Conservation (phyloP, 441 rosid species). For the Euphorbia schlechtendalii region DNA sequence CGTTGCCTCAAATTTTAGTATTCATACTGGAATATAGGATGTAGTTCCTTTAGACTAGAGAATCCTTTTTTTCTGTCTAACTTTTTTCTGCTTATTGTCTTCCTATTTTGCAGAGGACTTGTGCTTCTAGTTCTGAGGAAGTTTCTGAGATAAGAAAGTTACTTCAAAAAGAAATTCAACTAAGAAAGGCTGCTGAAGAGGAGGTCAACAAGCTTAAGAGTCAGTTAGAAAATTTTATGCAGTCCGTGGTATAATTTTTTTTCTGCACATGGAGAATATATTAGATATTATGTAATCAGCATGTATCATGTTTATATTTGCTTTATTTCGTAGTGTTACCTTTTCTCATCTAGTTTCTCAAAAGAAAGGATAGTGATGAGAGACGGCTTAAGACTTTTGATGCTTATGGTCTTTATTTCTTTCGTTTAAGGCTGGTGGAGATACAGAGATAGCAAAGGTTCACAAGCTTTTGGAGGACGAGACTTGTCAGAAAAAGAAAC, state of each 20-base stretch:
- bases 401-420: slow-evolving; percentile 24
- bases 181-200: slow-evolving; percentile 76
- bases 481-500: slow-evolving; percentile 64
- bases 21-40: neutral
- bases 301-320: slow-evolving; percentile 11
- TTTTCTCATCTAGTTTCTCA: neutral
- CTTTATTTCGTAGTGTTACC: neutral
- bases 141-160: slow-evolving; percentile 48
- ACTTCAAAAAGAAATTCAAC: slow-evolving; percentile 66
- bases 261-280: neutral
- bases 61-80: neutral
- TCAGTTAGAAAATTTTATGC: slow-evolving; percentile 47
- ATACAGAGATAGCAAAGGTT: slow-evolving; percentile 61
- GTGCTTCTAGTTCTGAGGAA: slow-evolving; percentile 42
- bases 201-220: slow-evolving; percentile 60
- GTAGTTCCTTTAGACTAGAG: neutral
- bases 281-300: neutral
- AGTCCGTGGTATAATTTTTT: slow-evolving; percentile 52
- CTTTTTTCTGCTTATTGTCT: slow-evolving; percentile 2
- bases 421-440: slow-evolving; percentile 64
- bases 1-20: neutral
- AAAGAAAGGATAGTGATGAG: neutral
- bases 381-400: slow-evolving; percentile 8
- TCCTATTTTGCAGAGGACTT: slow-evolving; percentile 35
- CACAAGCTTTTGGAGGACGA: slow-evolving; percentile 78